Evolutionary conservation across 345 rosid species (phyloP).

Genomic region (Nasturtium officinale): DNA sequence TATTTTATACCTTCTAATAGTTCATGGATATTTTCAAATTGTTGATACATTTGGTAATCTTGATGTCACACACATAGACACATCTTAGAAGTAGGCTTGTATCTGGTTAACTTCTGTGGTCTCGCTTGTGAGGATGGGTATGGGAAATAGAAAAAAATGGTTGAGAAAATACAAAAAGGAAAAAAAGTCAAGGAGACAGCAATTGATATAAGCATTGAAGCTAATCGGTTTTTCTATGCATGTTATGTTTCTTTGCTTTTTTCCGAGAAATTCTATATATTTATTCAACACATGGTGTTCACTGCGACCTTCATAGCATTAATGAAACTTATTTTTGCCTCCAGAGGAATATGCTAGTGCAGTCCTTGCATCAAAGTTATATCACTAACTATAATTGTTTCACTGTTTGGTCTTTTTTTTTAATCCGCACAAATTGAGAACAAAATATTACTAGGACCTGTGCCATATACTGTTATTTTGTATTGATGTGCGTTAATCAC

Average conservation of each 20-base stretch:
- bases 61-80: constrained; percentile 1
- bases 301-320: constrained; percentile 4
- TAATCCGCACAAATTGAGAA: constrained; percentile 14
- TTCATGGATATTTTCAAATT: constrained; percentile 1
- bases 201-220: background rate
- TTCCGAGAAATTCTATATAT: constrained; percentile 4
- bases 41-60: constrained; percentile 21
- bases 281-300: constrained; percentile 18
- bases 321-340: constrained; percentile 10
- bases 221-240: constrained; percentile 3
- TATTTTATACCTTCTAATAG: constrained; percentile 9
- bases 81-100: constrained; percentile 13
- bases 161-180: background rate
- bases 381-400: constrained; percentile 3
- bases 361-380: constrained; percentile 19
- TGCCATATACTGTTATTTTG: constrained; percentile 20
- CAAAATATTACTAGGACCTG: background rate
- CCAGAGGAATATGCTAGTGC: constrained; percentile 8
- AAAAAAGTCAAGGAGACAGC: background rate
- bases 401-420: constrained; percentile 9
- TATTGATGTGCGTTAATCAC: constrained; percentile 19
- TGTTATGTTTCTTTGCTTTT: background rate
- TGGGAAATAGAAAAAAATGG: constrained; percentile 1
- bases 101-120: constrained; percentile 12
- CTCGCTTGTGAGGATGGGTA: constrained; percentile 12